Base-by-base conservation (phyloP, 75 land plant species). In the Pinus tabuliformis region DNA sequence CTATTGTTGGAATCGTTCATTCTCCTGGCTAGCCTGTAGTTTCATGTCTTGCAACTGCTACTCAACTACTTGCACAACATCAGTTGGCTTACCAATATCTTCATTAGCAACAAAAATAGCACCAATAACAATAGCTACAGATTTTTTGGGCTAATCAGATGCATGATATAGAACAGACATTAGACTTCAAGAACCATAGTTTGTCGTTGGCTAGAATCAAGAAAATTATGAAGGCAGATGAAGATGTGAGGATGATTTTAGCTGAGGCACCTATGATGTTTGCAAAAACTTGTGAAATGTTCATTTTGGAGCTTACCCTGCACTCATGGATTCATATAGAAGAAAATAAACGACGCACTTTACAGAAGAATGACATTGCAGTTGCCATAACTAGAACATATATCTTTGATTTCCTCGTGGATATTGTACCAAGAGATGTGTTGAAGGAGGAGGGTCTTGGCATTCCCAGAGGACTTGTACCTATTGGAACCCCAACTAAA, bases 151-250 rank as follows among this genome's bases (percentile, higher is more conserved):
- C 86, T 56, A 81, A 79, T 57, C 94, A 91, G 75, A 83, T 91
- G 76, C 79, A 76, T 24, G 94, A 91, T 61, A 87, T 91, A 39
- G 94, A 90, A 70, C 94, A 87, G 71, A 89, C 92, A 18, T 75
- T 73, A 17, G 94, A 92, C 59, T 92, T 92, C 85, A 92, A 88
- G 81, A 92, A 87, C 45, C 94, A 92, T 76, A 89, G 87, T 57
- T 86, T 92, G 52, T 90, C 94, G 9, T 88, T 91, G 60, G 93
- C 92, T 1, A 76, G 93, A 42, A 91, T 91, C 33, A 91, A 91
- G 84, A 91, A 91, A 62, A 91, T 91, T 33, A 91, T 91, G 92
- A 91, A 91, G 81, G 92, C 93, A 21, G 93, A 91, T 78, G 94
- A 92, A 73, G 92, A 92, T 63, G 92, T 85, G 26, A 75, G 92